Percentiles rank a stretch among this genome's conserved stretches.
Evolutionary conservation across 1,139 yeast species (phyloP).

Genomic region (Yarrowia galli): DNA sequence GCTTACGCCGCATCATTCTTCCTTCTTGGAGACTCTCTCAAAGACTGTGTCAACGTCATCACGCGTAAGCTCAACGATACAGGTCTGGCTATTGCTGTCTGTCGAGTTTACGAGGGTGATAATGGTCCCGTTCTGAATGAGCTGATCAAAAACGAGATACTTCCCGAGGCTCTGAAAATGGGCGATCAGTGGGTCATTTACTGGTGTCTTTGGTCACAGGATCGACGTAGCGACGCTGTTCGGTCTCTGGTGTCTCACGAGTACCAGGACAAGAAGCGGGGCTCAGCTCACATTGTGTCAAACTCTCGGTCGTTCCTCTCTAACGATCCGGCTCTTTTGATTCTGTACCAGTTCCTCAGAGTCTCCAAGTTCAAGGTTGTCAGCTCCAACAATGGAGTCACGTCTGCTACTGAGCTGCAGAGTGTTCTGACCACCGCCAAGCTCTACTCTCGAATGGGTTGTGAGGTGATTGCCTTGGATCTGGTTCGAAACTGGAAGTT

Average conservation of each 20-base stretch:
- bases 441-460: conserved; percentile 87
- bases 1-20: conserved; percentile 91
- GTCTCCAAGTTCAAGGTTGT: conserved; percentile 45
- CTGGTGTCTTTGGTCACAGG: conserved; percentile 78
- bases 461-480: conserved; percentile 76
- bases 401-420: conserved; percentile 57
- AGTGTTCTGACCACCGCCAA: conserved; percentile 68
- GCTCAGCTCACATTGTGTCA: conserved; percentile 28
- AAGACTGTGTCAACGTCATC: conserved; percentile 79
- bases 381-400: conserved; percentile 23
- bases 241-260: conserved; percentile 42
- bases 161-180: conserved; percentile 64
- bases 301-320: conserved; percentile 59
- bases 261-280: conserved; percentile 11
- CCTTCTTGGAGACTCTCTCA: conserved; percentile 75
- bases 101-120: conserved; percentile 73
- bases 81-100: conserved; percentile 78
- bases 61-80: conserved; percentile 70
- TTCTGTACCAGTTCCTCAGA: conserved; percentile 69
- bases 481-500: conserved; percentile 76
- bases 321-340: conserved; percentile 81
- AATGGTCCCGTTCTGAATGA: conserved; percentile 59
- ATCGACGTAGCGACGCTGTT: conserved; percentile 43
- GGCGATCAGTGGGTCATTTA: conserved; percentile 86
- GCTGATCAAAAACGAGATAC: conserved; percentile 58